Conservation (phyloP, 169 alveolate species). For the Cryptosporidium andersoni region DNA sequence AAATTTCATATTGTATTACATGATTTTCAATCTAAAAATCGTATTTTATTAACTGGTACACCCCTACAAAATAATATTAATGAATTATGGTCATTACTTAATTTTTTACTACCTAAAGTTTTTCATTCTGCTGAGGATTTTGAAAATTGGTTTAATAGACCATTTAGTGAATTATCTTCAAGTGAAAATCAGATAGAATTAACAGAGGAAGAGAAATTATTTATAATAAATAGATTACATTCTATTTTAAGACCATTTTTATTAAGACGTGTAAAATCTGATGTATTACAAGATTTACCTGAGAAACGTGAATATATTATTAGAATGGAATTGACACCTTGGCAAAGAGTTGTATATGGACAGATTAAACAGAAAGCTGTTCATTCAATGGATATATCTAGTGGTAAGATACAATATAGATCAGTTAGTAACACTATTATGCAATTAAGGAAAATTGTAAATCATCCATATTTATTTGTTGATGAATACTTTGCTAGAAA, state of each 20-base stretch:
- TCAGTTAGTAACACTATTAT: conserved; percentile 89
- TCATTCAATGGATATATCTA: conserved; percentile 73
- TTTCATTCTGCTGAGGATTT: conserved; percentile 90
- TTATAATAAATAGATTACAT: conserved; percentile 89
- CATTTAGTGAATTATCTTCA: conserved; percentile 83
- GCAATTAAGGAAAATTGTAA: conserved; percentile 92
- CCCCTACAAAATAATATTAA: conserved; percentile 88
- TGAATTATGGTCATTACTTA: conserved; percentile 89
- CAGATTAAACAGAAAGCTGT: conserved; percentile 86
- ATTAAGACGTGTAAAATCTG: conserved; percentile 90
- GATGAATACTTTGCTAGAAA: conserved; percentile 80
- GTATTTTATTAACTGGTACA: conserved; percentile 89
- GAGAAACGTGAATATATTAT: conserved; percentile 88
- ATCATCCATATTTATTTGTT: conserved; percentile 92
- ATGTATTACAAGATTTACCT: conserved; percentile 89
- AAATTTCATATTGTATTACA: conserved; percentile 74
- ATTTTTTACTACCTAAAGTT: conserved; percentile 87
- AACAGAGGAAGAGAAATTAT: conserved; percentile 88
- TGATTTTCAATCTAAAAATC: conserved; percentile 49
- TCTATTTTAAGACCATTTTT: conserved; percentile 89
- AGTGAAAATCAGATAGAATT: conserved; percentile 79
- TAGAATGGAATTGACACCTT: conserved; percentile 87
- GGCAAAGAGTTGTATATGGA: conserved; percentile 89
- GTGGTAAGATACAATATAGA: conserved; percentile 75
- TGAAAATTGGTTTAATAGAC: conserved; percentile 90